Base-by-base conservation (phyloP, 768 basidiomycete species). In the Suillus subaureus region DNA sequence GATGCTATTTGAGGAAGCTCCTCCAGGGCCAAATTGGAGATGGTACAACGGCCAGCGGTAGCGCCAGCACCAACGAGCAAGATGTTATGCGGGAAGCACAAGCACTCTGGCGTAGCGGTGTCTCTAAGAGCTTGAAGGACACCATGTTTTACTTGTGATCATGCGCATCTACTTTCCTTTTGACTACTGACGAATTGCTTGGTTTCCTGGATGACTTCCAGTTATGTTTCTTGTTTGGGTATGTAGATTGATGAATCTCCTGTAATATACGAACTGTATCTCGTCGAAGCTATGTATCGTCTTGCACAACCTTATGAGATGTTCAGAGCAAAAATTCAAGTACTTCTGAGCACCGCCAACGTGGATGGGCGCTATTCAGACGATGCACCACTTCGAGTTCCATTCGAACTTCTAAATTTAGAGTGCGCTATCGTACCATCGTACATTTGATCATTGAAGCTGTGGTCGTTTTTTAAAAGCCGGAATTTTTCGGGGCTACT, bases 131-230 rank as follows among this genome's bases (percentile, higher is more conserved):
- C 7, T 73, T 92, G 72, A 89, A 85, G 76, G 83, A 90, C 43
- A 88, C 88, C 0, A 93, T 93, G 91, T 93, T 85, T 70, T 93
- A 93, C 75, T 79, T 92, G n/a, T 91, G 68, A 81, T 39, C 12
- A 28, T 26, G 3, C 43, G 45, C 28, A 42, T 61, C 15, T 64
- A 23, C 26, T 63, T 40, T 28, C 51, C 12, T 26, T 18, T 49
- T 47, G 16, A 40, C 21, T 37, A 26, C 56, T 11, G 56, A 65
- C 1, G 16, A 26, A 39, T 39, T 58, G 16, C 56, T 39, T 57
- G 35, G 3, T 56, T 12, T 55, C 12, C 33, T 21, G 9, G 18
- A 37, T 37, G 35, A 2, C 8, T n/a, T 23, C 35, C n/a, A 35
- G 21, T 6, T n/a, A 35, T 37, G 15, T 26, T 15, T 26, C 37